Percentiles rank a stretch among this genome's conserved stretches.
phyloP scores from a whole-genome alignment of 768 basidiomycete species.

The Mrakia frigida region DNA sequence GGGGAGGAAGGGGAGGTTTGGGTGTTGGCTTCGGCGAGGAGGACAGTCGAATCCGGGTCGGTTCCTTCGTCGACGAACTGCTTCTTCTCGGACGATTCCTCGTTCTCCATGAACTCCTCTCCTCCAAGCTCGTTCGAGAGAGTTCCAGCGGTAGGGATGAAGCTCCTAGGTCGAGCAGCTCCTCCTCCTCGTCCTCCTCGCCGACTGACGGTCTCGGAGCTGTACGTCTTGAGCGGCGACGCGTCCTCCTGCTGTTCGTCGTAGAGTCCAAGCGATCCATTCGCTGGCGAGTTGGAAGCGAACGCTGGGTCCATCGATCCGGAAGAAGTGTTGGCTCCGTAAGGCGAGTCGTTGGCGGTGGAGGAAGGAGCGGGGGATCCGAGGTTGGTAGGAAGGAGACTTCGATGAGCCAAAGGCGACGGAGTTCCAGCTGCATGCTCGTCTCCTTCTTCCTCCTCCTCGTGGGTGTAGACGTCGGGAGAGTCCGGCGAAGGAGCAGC shows the following conservation, averaged over 20 bases:
- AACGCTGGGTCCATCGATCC: conserved; percentile 14
- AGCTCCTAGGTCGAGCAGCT: conserved; percentile 30
- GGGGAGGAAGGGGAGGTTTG: neutral
- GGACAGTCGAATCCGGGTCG: neutral
- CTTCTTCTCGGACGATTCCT: conserved; percentile 36
- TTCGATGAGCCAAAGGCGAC: neutral
- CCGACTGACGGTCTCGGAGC: neutral
- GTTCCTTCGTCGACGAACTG: conserved; percentile 22
- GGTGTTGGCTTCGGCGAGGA: neutral
- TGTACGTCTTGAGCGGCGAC: conserved; percentile 15
- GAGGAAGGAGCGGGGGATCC: neutral
- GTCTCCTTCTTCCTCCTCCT: neutral
- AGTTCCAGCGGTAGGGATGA: neutral
- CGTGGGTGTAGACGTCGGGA: neutral
- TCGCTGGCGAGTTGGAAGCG: conserved; percentile 6
- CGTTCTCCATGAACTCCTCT: conserved; percentile 40
- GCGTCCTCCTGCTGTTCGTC: conserved; percentile 3
- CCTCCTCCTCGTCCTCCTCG: conserved; percentile 38
- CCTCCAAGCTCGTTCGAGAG: conserved; percentile 37
- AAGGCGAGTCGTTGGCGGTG: neutral
- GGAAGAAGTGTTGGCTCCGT: neutral
- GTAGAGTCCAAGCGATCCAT: neutral
- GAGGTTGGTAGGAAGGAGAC: conserved; percentile 6
- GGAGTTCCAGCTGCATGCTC: neutral
- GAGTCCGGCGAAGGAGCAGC: conserved; percentile 12